phyloP scores from a whole-genome alignment of 331 rosid species.

The Erythrophleum ivorense region DNA sequence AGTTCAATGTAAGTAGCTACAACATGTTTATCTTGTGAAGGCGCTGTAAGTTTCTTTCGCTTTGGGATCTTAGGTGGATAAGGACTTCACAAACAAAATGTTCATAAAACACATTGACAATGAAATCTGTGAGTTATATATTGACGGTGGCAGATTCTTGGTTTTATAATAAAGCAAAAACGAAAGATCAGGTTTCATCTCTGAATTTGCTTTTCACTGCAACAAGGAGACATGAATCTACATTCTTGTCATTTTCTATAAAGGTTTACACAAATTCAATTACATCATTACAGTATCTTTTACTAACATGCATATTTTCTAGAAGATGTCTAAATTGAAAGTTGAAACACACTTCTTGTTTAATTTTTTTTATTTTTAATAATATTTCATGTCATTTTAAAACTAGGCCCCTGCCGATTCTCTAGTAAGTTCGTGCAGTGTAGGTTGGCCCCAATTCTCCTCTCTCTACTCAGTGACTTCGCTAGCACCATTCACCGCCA shows the following conservation, averaged over 20 bases:
- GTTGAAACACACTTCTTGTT: background rate
- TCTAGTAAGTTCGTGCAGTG: too few species aligned
- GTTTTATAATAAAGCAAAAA: background rate
- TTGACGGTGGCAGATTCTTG: conserved; percentile 21
- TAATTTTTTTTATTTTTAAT: too few species aligned
- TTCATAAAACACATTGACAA: background rate
- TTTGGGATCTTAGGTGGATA: background rate
- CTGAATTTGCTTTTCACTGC: conserved; percentile 4
- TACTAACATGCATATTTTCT: background rate
- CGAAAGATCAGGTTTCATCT: conserved; percentile 8
- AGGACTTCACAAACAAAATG: background rate
- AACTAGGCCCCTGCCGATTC: too few species aligned
- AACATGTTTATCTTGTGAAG: background rate
- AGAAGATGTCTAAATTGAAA: background rate
- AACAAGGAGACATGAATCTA: background rate
- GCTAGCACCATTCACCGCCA: too few species aligned
- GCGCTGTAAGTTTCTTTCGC: background rate
- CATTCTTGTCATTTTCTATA: background rate
- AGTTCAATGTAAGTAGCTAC: too few species aligned
- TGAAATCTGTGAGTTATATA: background rate
- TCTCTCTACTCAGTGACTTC: too few species aligned
- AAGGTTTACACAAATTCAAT: background rate
- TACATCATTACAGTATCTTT: background rate
- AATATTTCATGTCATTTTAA: too few species aligned
- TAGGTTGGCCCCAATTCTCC: background rate